phyloP scores from a whole-genome alignment of 2,329 filamentous ascomycete genomes.

The Fusarium hostae region DNA sequence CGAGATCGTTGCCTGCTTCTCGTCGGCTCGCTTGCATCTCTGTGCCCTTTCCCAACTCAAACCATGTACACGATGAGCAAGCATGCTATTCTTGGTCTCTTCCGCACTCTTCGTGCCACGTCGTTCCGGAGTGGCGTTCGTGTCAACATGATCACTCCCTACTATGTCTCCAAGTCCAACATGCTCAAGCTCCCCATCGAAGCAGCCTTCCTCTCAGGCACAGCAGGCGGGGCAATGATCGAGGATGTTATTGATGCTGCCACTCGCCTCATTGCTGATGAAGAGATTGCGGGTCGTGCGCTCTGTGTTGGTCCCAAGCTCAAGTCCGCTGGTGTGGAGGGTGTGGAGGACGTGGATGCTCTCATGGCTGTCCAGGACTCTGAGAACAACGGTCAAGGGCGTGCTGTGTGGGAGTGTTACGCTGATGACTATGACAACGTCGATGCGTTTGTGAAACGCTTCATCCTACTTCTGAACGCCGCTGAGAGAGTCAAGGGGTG shows the following conservation, averaged over 20 bases:
- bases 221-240: constrained; percentile 58
- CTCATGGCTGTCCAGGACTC: constrained; percentile 44
- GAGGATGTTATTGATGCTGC: constrained; percentile 73
- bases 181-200: constrained; percentile 60
- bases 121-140: constrained; percentile 62
- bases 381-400: constrained; percentile 53
- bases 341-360: constrained; percentile 49
- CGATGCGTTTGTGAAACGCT: constrained; percentile 65
- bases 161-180: constrained; percentile 71
- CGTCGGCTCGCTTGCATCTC: constrained; percentile 70
- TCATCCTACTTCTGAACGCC: constrained; percentile 65
- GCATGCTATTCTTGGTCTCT: constrained; percentile 73
- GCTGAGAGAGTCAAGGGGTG: constrained; percentile 63
- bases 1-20: constrained; percentile 71
- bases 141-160: constrained; percentile 74
- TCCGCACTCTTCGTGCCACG: constrained; percentile 66
- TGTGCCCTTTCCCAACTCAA: constrained; percentile 57
- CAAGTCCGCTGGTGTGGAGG: constrained; percentile 32
- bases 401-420: constrained; percentile 69
- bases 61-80: constrained; percentile 70
- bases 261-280: constrained; percentile 70
- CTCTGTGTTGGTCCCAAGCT: constrained; percentile 68
- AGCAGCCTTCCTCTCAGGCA: constrained; percentile 65
- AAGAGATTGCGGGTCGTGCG: constrained; percentile 64
- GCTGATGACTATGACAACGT: constrained; percentile 67